Conservation (phyloP, 2,329 filamentous ascomycete species). For the Paecilomyces dactylethromorphus region DNA sequence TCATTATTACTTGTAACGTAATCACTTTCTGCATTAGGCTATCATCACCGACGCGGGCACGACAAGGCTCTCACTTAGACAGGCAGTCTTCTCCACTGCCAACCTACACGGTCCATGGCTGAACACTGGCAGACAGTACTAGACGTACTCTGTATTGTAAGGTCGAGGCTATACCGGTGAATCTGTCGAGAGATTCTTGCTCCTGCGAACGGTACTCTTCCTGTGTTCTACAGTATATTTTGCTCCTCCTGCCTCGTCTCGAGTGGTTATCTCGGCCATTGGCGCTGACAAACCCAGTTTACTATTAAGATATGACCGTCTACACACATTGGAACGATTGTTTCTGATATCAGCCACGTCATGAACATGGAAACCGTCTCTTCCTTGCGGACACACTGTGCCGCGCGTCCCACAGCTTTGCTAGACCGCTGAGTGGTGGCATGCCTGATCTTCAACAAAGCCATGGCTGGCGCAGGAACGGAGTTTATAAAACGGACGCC, state of each 20-base stretch:
- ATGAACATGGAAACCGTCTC: not conserved
- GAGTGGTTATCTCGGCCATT: not conserved
- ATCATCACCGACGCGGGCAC: not conserved
- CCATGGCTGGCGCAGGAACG: not conserved
- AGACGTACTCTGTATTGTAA: not conserved
- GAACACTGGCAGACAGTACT: not conserved
- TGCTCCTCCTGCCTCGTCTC: not conserved
- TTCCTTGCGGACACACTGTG: not conserved
- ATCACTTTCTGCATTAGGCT: not conserved
- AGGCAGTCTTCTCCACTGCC: not conserved
- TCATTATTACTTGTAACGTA: not conserved
- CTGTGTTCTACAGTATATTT: not conserved
- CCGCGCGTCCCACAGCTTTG: not conserved
- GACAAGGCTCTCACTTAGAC: not conserved
- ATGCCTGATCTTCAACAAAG: not conserved
- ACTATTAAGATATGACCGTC: not conserved
- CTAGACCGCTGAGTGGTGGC: not conserved
- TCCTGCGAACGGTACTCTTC: not conserved
- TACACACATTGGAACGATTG: not conserved
- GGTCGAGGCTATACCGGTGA: not conserved
- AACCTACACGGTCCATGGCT: not conserved
- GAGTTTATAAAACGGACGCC: not conserved
- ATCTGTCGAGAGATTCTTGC: not conserved
- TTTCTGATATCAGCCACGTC: not conserved
- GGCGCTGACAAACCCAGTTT: not conserved